Base-by-base conservation (phyloP, 768 basidiomycete genomes). In the Lactifluus volemus region DNA sequence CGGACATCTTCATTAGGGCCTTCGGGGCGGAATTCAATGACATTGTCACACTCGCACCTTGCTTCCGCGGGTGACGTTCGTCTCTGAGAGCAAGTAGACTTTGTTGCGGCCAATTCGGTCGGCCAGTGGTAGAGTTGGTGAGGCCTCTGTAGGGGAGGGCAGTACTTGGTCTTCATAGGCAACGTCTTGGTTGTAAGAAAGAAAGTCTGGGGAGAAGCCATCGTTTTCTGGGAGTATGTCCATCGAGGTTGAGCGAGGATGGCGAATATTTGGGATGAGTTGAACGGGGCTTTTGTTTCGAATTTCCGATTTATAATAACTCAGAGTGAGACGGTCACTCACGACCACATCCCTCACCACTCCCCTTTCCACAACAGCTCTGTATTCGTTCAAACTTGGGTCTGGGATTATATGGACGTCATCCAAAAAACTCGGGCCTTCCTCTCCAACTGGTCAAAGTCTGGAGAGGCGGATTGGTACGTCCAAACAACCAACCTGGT, bases 41-140 rank as follows among this genome's bases (percentile, higher is more conserved):
- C 75, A 72, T 68, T 70, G 71, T 72, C 71, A 74, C 73, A 74
- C 55, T 78, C 86, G 81, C 79, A 92, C 89, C 86, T 91, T 91
- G 72, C 81, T 81, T 66, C 73, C 76, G 62, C 78, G 81, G 64
- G 78, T 73, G 62, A 79, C 76, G n/a, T 80, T 74, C 39, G 85
- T 75, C 67, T 91, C 89, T 55, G 85, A 79, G 63, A 89, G 79
- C 32, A 91, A 72, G 73, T 92, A 92, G n/a, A 91, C 81, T 72
- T 87, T 89, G 51, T 80, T 79, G 53, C 67, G 80, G 50, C 88
- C 81, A 48, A 91, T 90, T n/a, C 89, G 81, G 60, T 81, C 77
- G 15, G 82, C 84, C 36, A 89, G 75, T 7, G 75, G 66, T 9
- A 70, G 68, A 7, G 58, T 67, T 14, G 19, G 21, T 47, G 45